Base-by-base conservation (phyloP, 768 basidiomycete species). In the Xerocomus brunneocitrinus region DNA sequence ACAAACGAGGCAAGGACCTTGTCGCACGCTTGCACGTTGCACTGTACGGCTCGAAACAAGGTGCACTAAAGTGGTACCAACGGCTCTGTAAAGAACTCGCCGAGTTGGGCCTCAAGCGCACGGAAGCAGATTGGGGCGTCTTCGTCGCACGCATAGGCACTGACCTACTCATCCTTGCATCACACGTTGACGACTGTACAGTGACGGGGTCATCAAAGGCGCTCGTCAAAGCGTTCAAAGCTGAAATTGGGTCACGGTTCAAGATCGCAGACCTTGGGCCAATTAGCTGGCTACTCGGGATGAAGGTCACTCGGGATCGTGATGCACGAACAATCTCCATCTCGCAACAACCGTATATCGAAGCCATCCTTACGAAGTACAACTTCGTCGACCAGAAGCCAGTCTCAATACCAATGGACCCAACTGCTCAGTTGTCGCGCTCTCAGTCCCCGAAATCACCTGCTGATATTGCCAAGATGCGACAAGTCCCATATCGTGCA, bases 231-330 rank as follows among this genome's bases (percentile, higher is more conserved):
- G 13, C 19, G 0, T 60, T 60, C 14, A 60, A 60, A 6, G 27
- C 1, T 0, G 28, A 62, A 13, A 57, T 60, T 0, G 32, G 48
- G 0, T 34, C 6, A 0, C 14, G 8, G 0, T 56, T 50, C 28
- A 52, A 51, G 16, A 57, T 57, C 31, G 31, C 51, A 1, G n/a
- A 56, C 14, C 25, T 48, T 0, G 19, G 42, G 5, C 48, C 44
- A 0, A 59, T 62, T 19, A 55, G 43, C 25, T 60, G 56, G 61
- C 30, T 62, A 0, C 45, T 62, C 0, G 19, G 53, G 0, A 56
- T 61, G 47, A 52, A 59, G 13, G 55, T 61, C 0, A 56, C 16
- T 0, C 2, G 14, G 0, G 25, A 60, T 25, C n/a, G 16, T 3
- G 40, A 49, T 3, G n/a, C 38, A 0, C 25, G 2, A 4, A 59